A percentile compares a stretch with the other conserved stretches of the same genome.
Conservation (phyloP, 192 early-diverging fungal species). For the Bifiguratus adelaidae region DNA sequence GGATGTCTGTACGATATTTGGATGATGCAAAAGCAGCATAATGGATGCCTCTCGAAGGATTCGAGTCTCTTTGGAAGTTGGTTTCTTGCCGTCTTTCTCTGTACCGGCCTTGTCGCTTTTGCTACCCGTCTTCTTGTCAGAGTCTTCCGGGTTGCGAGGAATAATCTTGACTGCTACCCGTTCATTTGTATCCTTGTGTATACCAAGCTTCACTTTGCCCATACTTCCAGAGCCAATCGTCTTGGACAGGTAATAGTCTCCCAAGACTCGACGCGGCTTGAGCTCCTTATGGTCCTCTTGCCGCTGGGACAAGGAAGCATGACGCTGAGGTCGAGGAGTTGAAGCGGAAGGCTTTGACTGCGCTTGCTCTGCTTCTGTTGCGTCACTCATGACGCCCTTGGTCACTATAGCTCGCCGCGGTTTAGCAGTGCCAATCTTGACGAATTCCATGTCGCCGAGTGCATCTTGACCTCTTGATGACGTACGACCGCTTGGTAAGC, state of each 20-base stretch:
- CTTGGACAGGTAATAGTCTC: slow-evolving; percentile 76
- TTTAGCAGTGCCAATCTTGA: too few relatives aligned
- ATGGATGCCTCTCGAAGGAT: slow-evolving; percentile 61
- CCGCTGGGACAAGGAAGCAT: too few relatives aligned
- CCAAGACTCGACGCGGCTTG: slow-evolving; percentile 49
- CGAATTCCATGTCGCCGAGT: too few relatives aligned
- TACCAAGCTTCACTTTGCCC: slow-evolving; percentile 94
- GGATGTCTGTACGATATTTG: slow-evolving; percentile 70
- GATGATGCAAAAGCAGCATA: slow-evolving; percentile 71
- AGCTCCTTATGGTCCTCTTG: slow-evolving; percentile 14
- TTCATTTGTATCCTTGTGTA: slow-evolving; percentile 70
- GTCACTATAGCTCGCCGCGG: too few relatives aligned
- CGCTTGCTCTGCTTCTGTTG: too few relatives aligned
- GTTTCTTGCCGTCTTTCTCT: too few relatives aligned
- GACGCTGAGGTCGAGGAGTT: too few relatives aligned
- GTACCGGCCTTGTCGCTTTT: slow-evolving; percentile 32
- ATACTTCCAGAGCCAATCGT: slow-evolving; percentile 92
- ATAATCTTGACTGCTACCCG: slow-evolving; percentile 73
- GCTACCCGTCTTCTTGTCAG: slow-evolving; percentile 18
- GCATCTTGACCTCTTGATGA: too few relatives aligned
- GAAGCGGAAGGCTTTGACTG: too few relatives aligned
- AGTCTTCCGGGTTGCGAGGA: slow-evolving; percentile 26
- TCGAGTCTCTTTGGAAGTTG: slow-evolving; percentile 59
- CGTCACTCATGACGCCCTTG: too few relatives aligned
- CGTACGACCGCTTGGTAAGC: too few relatives aligned